phyloP scores from a whole-genome alignment of 1,284 basidiomycete genomes.

The Fomitopsis schrenkii region DNA sequence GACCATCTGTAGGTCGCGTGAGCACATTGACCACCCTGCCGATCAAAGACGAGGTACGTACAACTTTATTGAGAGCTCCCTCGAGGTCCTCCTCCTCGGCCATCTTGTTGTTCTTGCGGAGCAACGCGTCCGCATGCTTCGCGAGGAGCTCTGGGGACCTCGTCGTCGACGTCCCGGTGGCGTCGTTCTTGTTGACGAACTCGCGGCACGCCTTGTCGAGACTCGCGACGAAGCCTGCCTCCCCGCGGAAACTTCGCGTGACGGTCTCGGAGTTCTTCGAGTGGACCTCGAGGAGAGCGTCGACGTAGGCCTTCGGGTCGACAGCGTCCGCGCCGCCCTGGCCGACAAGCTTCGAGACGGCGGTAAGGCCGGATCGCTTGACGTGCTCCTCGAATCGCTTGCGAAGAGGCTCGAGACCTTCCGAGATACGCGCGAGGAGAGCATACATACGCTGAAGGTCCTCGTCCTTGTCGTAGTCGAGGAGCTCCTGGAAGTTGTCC shows the following conservation, averaged over 20 bases:
- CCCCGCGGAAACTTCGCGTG: conserved; percentile 86
- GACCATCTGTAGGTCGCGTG: conserved; percentile 67
- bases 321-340: conserved; percentile 64
- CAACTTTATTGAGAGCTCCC: conserved; percentile 86
- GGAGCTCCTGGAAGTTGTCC: conserved; percentile 91
- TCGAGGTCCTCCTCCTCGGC: conserved; percentile 91
- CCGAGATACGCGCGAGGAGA: conserved; percentile 83
- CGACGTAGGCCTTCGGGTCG: conserved; percentile 92
- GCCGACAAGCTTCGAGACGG: conserved; percentile 80
- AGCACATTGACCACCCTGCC: neutral
- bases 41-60: conserved; percentile 35
- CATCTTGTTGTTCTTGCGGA: conserved; percentile 96
- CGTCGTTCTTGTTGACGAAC: conserved; percentile 94
- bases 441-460: conserved; percentile 96
- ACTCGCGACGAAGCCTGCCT: conserved; percentile 93
- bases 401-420: conserved; percentile 89
- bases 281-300: conserved; percentile 89
- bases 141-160: conserved; percentile 95
- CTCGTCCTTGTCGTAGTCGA: conserved; percentile 92
- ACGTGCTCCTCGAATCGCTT: conserved; percentile 95
- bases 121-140: conserved; percentile 87
- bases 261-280: conserved; percentile 92
- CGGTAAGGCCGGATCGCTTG: conserved; percentile 83
- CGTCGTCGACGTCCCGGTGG: conserved; percentile 78
- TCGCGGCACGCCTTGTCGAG: conserved; percentile 96